Percentiles rank a stretch among this genome's conserved stretches.
Conservation (phyloP, 768 basidiomycete genomes). For the Trametes meyenii region DNA sequence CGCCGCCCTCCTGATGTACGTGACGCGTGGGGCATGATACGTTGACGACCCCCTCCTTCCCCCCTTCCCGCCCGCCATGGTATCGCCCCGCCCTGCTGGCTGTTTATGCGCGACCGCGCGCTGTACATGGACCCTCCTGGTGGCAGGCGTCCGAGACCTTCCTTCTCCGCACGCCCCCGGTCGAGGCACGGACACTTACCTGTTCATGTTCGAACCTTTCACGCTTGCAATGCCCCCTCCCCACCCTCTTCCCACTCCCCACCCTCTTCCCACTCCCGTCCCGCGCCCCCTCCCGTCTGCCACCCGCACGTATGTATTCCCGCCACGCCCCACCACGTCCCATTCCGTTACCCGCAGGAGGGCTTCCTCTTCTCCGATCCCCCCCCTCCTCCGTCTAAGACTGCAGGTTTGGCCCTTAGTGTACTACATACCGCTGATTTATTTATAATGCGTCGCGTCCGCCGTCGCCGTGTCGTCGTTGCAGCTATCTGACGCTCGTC, state of each 20-base stretch:
- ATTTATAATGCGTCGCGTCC: conserved; percentile 20
- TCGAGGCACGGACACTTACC: conserved; percentile 20
- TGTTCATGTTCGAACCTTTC: background rate
- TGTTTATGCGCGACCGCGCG: background rate
- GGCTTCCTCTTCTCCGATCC: background rate
- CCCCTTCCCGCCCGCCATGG: background rate
- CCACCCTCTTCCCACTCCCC: background rate
- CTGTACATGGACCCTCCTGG: conserved; percentile 8
- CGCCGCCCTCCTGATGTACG: conserved; percentile 14
- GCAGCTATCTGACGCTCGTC: background rate
- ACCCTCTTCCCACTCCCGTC: background rate
- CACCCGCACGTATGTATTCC: conserved; percentile 3
- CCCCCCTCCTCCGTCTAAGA: conserved; percentile 1
- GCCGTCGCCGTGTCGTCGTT: background rate
- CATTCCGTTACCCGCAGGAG: conserved; percentile 13
- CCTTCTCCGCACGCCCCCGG: background rate
- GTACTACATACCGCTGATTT: conserved; percentile 26
- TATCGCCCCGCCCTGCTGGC: background rate
- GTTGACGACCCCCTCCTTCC: conserved; percentile 2
- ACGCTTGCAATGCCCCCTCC: background rate
- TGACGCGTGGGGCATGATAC: conserved; percentile 16
- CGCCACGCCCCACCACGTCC: background rate
- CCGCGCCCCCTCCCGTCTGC: background rate
- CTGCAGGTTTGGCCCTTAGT: conserved; percentile 10
- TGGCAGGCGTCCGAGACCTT: background rate